Percentiles rank a stretch among this genome's conserved stretches.
Conservation (phyloP, 208 protist genomes). For the Trypanosoma conorhini region DNA sequence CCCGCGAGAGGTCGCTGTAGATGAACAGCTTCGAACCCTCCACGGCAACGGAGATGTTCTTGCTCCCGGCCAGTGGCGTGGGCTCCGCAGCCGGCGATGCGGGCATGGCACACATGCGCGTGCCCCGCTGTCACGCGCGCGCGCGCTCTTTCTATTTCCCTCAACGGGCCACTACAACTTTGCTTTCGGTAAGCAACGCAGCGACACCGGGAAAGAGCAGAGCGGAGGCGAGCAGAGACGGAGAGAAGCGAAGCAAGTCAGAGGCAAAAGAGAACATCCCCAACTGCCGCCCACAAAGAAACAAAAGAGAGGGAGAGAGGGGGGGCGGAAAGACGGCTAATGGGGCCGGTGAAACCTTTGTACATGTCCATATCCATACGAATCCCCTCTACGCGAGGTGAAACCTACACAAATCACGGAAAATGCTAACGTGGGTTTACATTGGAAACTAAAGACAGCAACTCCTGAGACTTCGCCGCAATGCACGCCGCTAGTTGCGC, state of each 20-base stretch:
- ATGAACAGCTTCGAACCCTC: slow-evolving; percentile 42
- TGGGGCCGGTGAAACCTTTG: not conserved
- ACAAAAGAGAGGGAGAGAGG: not conserved
- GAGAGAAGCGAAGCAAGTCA: not conserved
- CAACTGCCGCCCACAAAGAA: not conserved
- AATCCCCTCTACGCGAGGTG: not conserved
- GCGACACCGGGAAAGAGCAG: not conserved
- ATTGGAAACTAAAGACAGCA: slow-evolving; percentile 12
- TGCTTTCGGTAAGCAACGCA: not conserved
- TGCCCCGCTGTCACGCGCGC: too few relatives aligned
- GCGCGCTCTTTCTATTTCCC: not conserved
- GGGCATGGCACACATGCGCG: not conserved
- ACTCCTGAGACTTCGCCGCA: not conserved
- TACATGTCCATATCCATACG: slow-evolving; percentile 1
- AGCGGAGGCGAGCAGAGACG: not conserved
- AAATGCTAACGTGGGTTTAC: slow-evolving; percentile 1
- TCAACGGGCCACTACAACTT: not conserved
- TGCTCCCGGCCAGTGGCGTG: slow-evolving; percentile 35
- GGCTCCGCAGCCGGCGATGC: not conserved
- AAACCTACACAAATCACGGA: slow-evolving; percentile 1
- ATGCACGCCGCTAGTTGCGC: slow-evolving; percentile 9
- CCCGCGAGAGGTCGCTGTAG: slow-evolving; percentile 60
- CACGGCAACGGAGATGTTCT: slow-evolving; percentile 59
- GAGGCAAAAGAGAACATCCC: not conserved
- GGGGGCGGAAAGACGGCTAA: not conserved